Evolutionary conservation across 768 basidiomycete species (phyloP).

Genomic region (Suillus subaureus): DNA sequence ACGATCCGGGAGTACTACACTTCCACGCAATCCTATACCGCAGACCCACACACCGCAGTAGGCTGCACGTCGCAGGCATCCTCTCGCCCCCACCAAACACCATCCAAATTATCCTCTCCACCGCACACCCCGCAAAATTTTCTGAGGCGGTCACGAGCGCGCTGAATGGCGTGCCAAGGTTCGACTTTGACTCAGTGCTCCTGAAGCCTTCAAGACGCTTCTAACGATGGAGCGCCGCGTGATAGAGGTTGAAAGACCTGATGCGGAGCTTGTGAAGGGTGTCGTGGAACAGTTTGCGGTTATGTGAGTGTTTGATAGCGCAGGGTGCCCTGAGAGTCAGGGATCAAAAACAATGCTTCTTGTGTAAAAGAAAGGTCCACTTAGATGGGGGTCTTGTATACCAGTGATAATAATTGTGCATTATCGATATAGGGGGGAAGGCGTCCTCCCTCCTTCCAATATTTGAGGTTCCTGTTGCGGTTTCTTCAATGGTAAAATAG

Average conservation of each 20-base stretch:
- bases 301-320: not conserved
- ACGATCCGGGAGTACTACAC: constrained; percentile 67
- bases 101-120: constrained; percentile 83
- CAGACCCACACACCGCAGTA: constrained; percentile 96
- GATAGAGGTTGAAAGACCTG: constrained; percentile 69
- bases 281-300: constrained; percentile 50
- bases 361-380: not conserved
- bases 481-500: not conserved
- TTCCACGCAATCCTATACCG: constrained; percentile 79
- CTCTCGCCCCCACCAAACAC: constrained; percentile 51
- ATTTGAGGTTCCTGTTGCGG: not conserved
- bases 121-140: constrained; percentile 98
- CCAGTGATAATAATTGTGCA: not conserved
- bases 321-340: not conserved
- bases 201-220: constrained; percentile 80
- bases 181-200: constrained; percentile 89
- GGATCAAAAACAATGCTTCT: not conserved
- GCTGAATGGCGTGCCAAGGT: constrained; percentile 51
- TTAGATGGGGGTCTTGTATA: not conserved
- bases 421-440: not conserved
- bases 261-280: constrained; percentile 73
- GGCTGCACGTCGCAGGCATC: constrained; percentile 72
- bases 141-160: constrained; percentile 89
- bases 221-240: constrained; percentile 77
- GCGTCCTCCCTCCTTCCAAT: not conserved